Evolutionary conservation across 1,284 basidiomycete species (phyloP), one percentile per base, ranked within the genome.

Genomic region (Ceratorhiza oryzae-sativae): DNA sequence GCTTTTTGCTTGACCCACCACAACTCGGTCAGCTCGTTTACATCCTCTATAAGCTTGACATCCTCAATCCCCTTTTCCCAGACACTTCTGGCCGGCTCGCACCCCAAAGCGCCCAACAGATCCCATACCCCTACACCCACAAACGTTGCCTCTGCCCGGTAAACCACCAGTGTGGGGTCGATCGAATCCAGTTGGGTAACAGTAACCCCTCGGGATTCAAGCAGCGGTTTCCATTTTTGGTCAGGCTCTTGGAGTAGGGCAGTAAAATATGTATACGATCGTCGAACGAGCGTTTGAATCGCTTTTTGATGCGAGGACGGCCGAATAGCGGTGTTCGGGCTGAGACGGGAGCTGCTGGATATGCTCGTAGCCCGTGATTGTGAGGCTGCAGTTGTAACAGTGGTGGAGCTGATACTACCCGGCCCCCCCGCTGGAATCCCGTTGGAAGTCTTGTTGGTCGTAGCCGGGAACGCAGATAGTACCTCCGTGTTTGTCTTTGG

Each of bases 241-340:
- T 98, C 96, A 0, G 97, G 97, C 78, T 99, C 97, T 80, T 99
- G 97, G 48, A 99, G 82, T 23, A 99, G 84, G 0, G 96, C 97
- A 0, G 96, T 97, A 79, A 99, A 99, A 80, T 99, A 97, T 73
- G 98, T 98, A 79, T 99, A 99, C 80, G 94, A 97, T 73, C 97
- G 86, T 77, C 91, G 88, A 34, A 98, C 92, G 73, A 95, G 85
- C 15, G 92, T 89, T 10, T 93, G 80, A 49, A 98, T 91, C 3
- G 89, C 87, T 78, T 93, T 93, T 76, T 93, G 88, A 1, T 87
- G 89, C 0, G 86, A 86, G 2, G 85, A 81, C 3, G 87, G 85
- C 39, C 91, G 85, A 23, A 30, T 3, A 18, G 53, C 32, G 8
- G 30, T 51, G 39, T n/a, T 41, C 18, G 65, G 65, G 36, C 20